Base-by-base conservation (phyloP, 2,329 filamentous ascomycete genomes). In the Xylariales sp. region DNA sequence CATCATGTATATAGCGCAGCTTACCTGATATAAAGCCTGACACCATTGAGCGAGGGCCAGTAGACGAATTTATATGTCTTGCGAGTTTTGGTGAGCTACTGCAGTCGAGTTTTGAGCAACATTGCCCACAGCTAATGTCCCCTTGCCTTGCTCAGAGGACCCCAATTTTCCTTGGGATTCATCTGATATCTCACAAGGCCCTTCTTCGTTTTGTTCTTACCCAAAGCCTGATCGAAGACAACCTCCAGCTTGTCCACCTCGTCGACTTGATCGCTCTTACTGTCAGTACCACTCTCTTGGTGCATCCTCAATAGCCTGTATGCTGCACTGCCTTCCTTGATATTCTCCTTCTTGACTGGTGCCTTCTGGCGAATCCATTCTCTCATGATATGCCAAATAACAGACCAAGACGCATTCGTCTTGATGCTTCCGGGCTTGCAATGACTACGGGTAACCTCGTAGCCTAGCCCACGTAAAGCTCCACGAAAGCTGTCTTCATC, bases 151-250 rank as follows among this genome's bases (percentile, higher is more conserved):
- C 66, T 70, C 79, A 95, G 80, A 1, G 93, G 93, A 0, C 93
- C 93, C 93, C 93, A 98, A 61, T 97, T 93, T 56, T 88, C 83
- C 45, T 84, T 73, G 33, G 93, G 93, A 59, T 97, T 97, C 46
- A 83, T 68, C 68, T 95, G 93, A 63, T 96, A 98, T 48, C 91
- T 74, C 40, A 94, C 81, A 33, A 94, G 72, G 49, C 82, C 84
- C 59, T 78, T 83, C 45, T 69, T 74, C 40, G 78, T 75, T 47
- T 70, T 76, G 45, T 88, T 82, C 51, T 73, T 82, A 1, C 90
- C 91, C 10, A 96, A 71, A 41, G 71, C 61, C 61, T 93, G 87
- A 59, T 97, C 83, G 59, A 98, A 97, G 1, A 73, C 64, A 5
- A 73, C 68, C 40, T 69, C 61, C 46, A 62, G 58, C 40, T 63